Percentiles rank a stretch among this genome's conserved stretches.
These are phyloP conservation scores for Linderina pennispora DNA, from an alignment of 192 early-diverging fungal genomes.

Conservation along the genomic window DNA sequence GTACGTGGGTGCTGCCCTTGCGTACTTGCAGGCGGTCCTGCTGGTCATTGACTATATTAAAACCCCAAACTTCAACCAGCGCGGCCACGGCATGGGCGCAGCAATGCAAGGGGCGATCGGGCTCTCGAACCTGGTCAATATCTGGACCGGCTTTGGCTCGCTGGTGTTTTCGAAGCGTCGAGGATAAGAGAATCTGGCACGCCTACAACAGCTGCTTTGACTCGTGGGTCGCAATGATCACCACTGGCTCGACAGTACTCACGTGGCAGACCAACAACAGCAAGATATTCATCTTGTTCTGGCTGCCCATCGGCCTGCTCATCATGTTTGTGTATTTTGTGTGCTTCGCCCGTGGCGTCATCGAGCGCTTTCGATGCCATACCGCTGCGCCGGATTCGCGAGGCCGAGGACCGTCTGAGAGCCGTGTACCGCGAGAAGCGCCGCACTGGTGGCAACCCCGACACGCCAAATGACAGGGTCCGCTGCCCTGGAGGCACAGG, in stretches of 20 bases:
- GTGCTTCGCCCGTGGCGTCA: constrained; percentile 37
- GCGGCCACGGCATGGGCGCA: constrained; percentile 34
- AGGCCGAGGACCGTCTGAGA: constrained; percentile 23
- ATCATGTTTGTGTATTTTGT: constrained; percentile 43
- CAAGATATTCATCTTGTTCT: constrained; percentile 44
- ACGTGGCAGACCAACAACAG: constrained; percentile 28
- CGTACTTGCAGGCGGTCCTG: constrained; percentile 27
- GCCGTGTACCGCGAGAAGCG: constrained; percentile 26
- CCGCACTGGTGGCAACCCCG: constrained; percentile 12
- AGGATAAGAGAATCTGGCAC: constrained; percentile 25
- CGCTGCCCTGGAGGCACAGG: constrained; percentile 7
- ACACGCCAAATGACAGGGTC: constrained; percentile 14
- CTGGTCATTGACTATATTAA: constrained; percentile 24
- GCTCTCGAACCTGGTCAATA: constrained; percentile 39
- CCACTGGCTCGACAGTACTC: constrained; percentile 31
- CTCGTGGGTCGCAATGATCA: constrained; percentile 36
- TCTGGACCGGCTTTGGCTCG: constrained; percentile 46
- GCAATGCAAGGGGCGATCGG: constrained; percentile 38
- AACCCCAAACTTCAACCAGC: constrained; percentile 37
- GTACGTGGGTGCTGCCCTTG: constrained; percentile 33
- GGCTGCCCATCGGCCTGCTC: constrained; percentile 44
- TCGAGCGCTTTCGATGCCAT: constrained; percentile 44
- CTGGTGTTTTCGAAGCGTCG: constrained; percentile 38
- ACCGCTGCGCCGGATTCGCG: constrained; percentile 31
- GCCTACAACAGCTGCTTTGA: constrained; percentile 46